These are phyloP conservation scores for Allium fistulosum DNA, from an alignment of 106 monocot species.

Conservation along the genomic window DNA sequence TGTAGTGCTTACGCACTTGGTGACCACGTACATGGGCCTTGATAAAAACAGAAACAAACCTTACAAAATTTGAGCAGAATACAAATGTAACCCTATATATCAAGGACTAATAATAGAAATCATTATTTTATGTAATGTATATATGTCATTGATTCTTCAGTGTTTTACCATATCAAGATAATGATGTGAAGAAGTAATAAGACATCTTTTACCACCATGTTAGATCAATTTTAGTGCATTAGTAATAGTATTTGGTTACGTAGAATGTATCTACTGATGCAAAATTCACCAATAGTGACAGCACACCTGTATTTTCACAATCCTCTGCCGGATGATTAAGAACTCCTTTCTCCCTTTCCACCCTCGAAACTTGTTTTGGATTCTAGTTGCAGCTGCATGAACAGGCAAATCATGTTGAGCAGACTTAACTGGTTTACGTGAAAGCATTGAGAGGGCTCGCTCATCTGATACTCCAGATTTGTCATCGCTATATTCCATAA, in stretches of 20 bases:
- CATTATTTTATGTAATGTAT: too few relatives aligned
- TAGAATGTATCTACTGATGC: too few relatives aligned
- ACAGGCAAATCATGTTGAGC: slow-evolving; percentile 43
- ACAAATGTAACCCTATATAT: too few relatives aligned
- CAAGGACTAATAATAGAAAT: too few relatives aligned
- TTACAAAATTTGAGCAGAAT: too few relatives aligned
- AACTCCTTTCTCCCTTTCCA: slow-evolving; percentile 99
- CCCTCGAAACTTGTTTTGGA: slow-evolving; percentile 93
- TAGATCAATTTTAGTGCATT: too few relatives aligned
- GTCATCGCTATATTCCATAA: slow-evolving; percentile 37
- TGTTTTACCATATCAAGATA: too few relatives aligned
- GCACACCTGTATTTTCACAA: slow-evolving; percentile 90
- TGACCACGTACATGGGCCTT: slow-evolving; percentile 95
- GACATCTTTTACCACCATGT: too few relatives aligned
- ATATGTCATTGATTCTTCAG: too few relatives aligned
- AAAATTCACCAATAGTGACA: too few relatives aligned
- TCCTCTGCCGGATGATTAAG: slow-evolving; percentile 60
- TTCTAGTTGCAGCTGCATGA: slow-evolving; percentile 68
- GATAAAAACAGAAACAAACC: neutral
- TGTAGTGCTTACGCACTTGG: slow-evolving; percentile 83
- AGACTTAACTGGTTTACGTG: slow-evolving; percentile 30
- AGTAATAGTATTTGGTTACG: too few relatives aligned
- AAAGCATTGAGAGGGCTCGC: slow-evolving; percentile 58
- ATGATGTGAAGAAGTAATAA: too few relatives aligned
- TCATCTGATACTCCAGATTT: slow-evolving; percentile 61